These are phyloP conservation scores for Dendrobium chrysotoxum DNA, from an alignment of 106 monocot genomes.

Conservation along the genomic window DNA sequence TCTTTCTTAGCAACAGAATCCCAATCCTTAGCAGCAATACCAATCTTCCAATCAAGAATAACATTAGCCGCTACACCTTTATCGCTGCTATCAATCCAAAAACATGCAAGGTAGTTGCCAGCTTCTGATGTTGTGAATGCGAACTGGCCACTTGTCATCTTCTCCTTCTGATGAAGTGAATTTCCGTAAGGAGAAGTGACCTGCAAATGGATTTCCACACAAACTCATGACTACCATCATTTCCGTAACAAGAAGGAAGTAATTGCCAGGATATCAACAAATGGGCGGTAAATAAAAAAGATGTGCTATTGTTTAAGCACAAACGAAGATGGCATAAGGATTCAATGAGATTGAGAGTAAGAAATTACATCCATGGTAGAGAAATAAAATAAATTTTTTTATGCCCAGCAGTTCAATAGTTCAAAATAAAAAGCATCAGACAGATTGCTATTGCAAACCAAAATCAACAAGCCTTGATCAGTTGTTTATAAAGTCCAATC, in stretches of 20 bases:
- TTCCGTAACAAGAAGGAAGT: background rate
- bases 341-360: no score
- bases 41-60: constrained; percentile 72
- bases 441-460: no score
- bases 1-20: constrained; percentile 87
- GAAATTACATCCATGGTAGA: no score
- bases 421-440: no score
- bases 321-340: no score
- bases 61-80: constrained; percentile 45
- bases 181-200: constrained; percentile 91
- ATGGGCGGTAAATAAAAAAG: no score
- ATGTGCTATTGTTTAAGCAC: no score
- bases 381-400: no score
- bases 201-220: constrained; percentile 22
- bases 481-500: no score
- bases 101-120: constrained; percentile 84
- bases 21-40: constrained; percentile 91
- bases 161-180: constrained; percentile 65
- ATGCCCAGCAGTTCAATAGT: no score
- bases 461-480: no score
- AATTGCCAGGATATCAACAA: background rate
- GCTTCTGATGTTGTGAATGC: constrained; percentile 88
- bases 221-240: background rate
- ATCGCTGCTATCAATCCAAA: constrained; percentile 50
- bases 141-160: constrained; percentile 59